Evolutionary conservation across 345 rosid species (phyloP).

Genomic region (Boechera divaricarpa): DNA sequence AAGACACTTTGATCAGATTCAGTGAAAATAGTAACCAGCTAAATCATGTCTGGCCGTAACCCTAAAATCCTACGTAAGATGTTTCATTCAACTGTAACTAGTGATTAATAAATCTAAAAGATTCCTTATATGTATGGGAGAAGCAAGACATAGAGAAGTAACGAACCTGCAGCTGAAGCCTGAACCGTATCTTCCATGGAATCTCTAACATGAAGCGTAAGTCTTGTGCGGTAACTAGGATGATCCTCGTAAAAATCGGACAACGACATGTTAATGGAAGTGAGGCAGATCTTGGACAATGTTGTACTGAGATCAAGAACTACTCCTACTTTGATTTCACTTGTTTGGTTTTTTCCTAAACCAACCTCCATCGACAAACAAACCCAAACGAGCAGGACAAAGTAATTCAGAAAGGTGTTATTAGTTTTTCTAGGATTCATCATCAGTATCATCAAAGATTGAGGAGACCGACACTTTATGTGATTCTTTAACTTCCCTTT

Average conservation of each 20-base stretch:
- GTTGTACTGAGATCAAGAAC: conserved; percentile 45
- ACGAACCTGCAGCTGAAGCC: conserved; percentile 50
- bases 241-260: conserved; percentile 39
- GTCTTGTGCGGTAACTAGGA: conserved; percentile 38
- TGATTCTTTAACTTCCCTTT: not conserved
- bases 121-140: not conserved
- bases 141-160: conserved; percentile 19
- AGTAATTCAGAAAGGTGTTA: conserved; percentile 7
- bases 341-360: conserved; percentile 18
- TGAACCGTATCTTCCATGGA: conserved; percentile 40
- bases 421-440: not conserved
- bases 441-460: not conserved
- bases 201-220: conserved; percentile 37
- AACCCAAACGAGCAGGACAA: not conserved
- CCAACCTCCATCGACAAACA: conserved; percentile 14
- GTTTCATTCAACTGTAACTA: not conserved
- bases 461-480: conserved; percentile 11
- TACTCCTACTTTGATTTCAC: conserved; percentile 45
- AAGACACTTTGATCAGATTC: conserved; percentile 5
- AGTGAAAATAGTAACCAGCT: not conserved
- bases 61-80: not conserved
- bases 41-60: not conserved
- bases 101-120: not conserved
- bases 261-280: conserved; percentile 40
- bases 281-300: conserved; percentile 30